Conservation (phyloP, 1,284 basidiomycete species). For the Prillingera fragicola region DNA sequence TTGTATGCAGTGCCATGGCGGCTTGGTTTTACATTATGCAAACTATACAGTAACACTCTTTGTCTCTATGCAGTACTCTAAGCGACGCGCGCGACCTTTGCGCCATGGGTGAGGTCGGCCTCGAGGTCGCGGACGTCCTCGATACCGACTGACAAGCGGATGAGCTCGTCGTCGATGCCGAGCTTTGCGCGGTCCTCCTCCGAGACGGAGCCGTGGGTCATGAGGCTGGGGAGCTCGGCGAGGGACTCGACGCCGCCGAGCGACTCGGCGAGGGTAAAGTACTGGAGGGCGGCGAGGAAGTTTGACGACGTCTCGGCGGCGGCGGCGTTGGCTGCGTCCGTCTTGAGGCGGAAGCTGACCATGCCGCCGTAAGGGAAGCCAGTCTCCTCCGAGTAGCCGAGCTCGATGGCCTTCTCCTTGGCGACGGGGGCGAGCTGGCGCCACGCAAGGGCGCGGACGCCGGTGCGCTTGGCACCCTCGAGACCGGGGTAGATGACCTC, state of each 20-base stretch:
- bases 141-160: slow-evolving; percentile 79
- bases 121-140: slow-evolving; percentile 82
- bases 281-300: slow-evolving; percentile 63
- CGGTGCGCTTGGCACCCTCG: slow-evolving; percentile 26
- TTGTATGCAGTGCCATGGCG: too few relatives aligned
- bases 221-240: slow-evolving; percentile 72
- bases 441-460: slow-evolving; percentile 14
- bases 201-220: slow-evolving; percentile 56
- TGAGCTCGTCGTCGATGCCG: slow-evolving; percentile 74
- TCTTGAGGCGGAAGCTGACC: slow-evolving; percentile 54
- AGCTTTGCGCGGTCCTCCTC: slow-evolving; percentile 53
- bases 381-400: slow-evolving; percentile 34
- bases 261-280: slow-evolving; percentile 84
- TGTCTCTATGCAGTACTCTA: too few relatives aligned
- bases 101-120: slow-evolving; percentile 65
- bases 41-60: too few relatives aligned
- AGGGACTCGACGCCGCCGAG: slow-evolving; percentile 88
- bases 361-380: slow-evolving; percentile 70
- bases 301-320: slow-evolving; percentile 22
- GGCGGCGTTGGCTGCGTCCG: slow-evolving; percentile 10
- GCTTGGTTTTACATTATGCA: too few relatives aligned
- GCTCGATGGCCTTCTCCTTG: slow-evolving; percentile 12
- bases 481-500: slow-evolving; percentile 85
- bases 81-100: slow-evolving; percentile 49
- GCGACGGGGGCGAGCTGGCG: slow-evolving; percentile 13